Percentiles rank a stretch among this genome's conserved stretches.
These are phyloP conservation scores for Oryza longistaminata DNA, from an alignment of 176 grass and related monocot genomes.

Conservation along the genomic window DNA sequence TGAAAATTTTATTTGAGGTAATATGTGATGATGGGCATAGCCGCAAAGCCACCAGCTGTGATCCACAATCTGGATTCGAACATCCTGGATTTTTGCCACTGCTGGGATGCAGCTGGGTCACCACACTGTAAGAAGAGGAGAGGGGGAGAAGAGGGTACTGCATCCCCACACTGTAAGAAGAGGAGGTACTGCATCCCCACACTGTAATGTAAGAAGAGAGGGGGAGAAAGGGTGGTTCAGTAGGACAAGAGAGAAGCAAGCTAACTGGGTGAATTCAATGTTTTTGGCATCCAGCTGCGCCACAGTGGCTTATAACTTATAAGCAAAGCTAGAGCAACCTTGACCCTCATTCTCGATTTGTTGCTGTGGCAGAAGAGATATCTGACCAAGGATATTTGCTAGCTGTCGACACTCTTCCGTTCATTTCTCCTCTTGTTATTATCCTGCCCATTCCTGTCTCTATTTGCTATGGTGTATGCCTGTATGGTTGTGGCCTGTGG, in stretches of 20 bases:
- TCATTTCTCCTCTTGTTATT: no score
- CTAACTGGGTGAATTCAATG: not conserved
- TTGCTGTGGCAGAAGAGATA: not conserved
- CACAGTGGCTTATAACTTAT: not conserved
- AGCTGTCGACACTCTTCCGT: no score
- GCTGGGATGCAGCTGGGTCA: not conserved
- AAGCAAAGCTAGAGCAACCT: not conserved
- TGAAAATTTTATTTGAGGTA: not conserved
- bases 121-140: not conserved
- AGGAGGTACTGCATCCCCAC: no score
- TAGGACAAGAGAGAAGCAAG: not conserved
- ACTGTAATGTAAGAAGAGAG: not conserved
- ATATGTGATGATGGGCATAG: not conserved
- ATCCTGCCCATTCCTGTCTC: no score
- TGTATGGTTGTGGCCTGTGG: not conserved
- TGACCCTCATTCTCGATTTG: not conserved
- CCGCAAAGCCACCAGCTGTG: not conserved
- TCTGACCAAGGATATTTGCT: not conserved
- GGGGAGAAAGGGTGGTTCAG: not conserved
- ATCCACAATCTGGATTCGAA: not conserved
- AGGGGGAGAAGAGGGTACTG: not conserved
- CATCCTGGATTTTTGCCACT: not conserved
- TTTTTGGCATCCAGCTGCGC: not conserved
- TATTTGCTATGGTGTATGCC: not conserved
- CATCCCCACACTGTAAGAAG: no score